Base-by-base conservation (phyloP, 352 stramenopile genomes). In the Lagenidium sp. region DNA sequence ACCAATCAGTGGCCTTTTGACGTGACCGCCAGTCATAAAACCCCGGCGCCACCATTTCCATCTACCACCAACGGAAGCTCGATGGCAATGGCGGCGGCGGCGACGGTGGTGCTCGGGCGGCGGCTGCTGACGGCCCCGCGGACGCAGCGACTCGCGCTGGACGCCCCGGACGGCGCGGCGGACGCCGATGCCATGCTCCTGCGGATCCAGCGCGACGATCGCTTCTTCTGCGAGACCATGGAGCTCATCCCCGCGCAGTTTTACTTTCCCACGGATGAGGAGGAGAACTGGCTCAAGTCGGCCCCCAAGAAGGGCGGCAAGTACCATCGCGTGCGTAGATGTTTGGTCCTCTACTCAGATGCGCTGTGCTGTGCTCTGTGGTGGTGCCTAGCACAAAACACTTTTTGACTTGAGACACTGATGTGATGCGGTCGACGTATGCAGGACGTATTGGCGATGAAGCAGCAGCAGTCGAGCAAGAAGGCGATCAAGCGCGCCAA, bases 191-290 rank as follows among this genome's bases (percentile, higher is more conserved):
- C 28, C 25, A 20, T 44, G 44, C 43, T 68, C 38, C 44, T 18
- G 10, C 41, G 46, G 19, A 66, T 65, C 35, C 45, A 64, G 54
- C 41, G 39, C 20, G 47, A 87, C 39, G 77, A 89, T 42, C 57
- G 58, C 21, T 89, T 89, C 48, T 86, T 89, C 55, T 86, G 71
- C 47, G 59, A 75, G 28, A 68, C 55, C 7, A 85, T 86, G 73
- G 77, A 86, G 52, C 67, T 69, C 41, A 89, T 86, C 41, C 77
- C 77, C 23, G 57, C 68, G 44, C 64, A 79, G 22, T 82, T 78
- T 43, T 89, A 89, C 64, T 84, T 89, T 53, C 73, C 73, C 10
- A 85, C 71, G 18, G 77, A 89, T 43, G 69, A 71, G 15, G 73
- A 89, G 45, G 60, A 75, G 23, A 89, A 86, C 57, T 89, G 73